Percentiles rank a stretch among this genome's conserved stretches.
Evolutionary conservation across 2,329 filamentous ascomycete species (phyloP).

Genomic region (Reticulascus tulasneorum): DNA sequence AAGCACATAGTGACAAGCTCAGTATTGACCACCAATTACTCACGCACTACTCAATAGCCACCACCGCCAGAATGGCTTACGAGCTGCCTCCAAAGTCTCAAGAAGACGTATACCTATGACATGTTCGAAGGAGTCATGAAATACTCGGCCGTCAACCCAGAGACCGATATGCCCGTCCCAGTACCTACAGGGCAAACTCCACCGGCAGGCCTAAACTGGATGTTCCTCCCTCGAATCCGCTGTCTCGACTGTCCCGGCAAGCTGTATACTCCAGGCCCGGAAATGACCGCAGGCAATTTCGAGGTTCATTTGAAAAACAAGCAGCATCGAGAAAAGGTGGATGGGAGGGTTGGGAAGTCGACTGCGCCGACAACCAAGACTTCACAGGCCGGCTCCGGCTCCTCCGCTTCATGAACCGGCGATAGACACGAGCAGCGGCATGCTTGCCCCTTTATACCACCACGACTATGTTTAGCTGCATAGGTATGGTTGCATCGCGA

Average conservation of each 20-base stretch:
- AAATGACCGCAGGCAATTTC: constrained; percentile 82
- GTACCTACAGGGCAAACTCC: constrained; percentile 43
- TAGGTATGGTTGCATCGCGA: no score
- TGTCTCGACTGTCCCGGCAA: constrained; percentile 93
- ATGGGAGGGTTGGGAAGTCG: constrained; percentile 23
- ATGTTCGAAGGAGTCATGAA: constrained; percentile 90
- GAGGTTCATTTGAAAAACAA: constrained; percentile 88
- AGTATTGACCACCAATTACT: background rate
- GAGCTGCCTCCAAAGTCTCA: constrained; percentile 66
- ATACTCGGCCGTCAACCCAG: constrained; percentile 73
- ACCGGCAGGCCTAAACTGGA: constrained; percentile 66
- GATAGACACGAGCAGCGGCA: no score
- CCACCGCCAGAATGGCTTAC: constrained; percentile 83
- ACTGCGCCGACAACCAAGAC: constrained; percentile 11
- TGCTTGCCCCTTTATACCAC: no score
- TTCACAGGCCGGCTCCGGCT: no score
- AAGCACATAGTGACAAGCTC: background rate
- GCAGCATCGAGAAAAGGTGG: constrained; percentile 68
- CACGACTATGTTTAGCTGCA: no score
- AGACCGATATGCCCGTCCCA: constrained; percentile 62
- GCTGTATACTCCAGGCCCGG: constrained; percentile 85
- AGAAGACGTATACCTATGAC: constrained; percentile 71
- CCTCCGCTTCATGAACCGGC: no score
- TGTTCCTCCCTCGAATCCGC: constrained; percentile 83
- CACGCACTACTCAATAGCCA: constrained; percentile 52